Conservation (phyloP, 1,284 basidiomycete genomes). For the Rhodofomes roseus region DNA sequence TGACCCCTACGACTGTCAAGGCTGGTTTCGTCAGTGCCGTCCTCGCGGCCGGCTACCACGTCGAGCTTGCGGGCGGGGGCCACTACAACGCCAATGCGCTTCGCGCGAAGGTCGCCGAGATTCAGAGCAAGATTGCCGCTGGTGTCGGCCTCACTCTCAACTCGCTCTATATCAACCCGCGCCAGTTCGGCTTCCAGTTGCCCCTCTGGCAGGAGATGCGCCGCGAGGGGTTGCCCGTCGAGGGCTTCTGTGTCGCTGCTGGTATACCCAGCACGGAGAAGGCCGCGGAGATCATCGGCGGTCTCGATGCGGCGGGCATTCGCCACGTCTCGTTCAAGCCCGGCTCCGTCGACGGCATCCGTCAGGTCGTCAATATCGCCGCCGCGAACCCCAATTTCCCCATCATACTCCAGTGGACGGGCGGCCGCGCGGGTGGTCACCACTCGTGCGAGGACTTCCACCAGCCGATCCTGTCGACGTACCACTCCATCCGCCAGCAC, state of each 20-base stretch:
- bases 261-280: constrained; percentile 96
- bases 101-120: constrained; percentile 87
- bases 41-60: constrained; percentile 91
- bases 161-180: constrained; percentile 96
- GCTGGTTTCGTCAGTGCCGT: constrained; percentile 90
- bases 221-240: constrained; percentile 90
- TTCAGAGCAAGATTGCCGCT: constrained; percentile 77
- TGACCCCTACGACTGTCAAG: constrained; percentile 95
- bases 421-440: constrained; percentile 98
- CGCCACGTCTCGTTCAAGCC: constrained; percentile 98
- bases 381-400: constrained; percentile 94
- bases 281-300: constrained; percentile 62
- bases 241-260: constrained; percentile 98
- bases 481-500: constrained; percentile 86
- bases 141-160: constrained; percentile 94
- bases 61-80: constrained; percentile 96
- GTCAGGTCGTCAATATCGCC: constrained; percentile 96
- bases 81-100: constrained; percentile 92
- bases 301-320: constrained; percentile 62
- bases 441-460: constrained; percentile 99
- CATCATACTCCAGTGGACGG: constrained; percentile 99
- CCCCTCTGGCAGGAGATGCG: constrained; percentile 98
- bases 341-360: constrained; percentile 94
- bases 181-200: constrained; percentile 95
- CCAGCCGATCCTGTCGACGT: constrained; percentile 91